Evolutionary conservation across 1,139 yeast species (phyloP).

Genomic region (Magnusiomyces clavatus): DNA sequence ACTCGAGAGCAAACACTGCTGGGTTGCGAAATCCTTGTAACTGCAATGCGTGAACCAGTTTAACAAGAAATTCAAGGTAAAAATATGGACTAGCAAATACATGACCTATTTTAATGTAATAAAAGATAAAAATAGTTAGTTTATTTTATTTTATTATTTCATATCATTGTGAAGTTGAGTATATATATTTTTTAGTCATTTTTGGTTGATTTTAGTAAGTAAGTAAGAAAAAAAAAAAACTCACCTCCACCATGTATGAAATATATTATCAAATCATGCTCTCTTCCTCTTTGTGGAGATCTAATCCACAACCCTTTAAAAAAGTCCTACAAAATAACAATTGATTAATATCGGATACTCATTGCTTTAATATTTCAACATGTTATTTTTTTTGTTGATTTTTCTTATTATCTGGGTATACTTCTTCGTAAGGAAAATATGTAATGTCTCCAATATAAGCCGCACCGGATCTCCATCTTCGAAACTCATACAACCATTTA

Average conservation of each 20-base stretch:
- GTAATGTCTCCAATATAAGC: conserved; percentile 24
- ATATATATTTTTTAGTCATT: too few relatives aligned
- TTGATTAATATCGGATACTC: neutral
- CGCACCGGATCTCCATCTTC: conserved; percentile 24
- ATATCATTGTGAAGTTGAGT: neutral
- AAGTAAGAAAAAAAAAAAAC: neutral
- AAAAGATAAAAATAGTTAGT: conserved; percentile 21
- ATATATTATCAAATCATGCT: conserved; percentile 32
- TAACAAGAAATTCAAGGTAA: conserved; percentile 35
- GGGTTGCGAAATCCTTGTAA: conserved; percentile 42
- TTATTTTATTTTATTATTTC: conserved; percentile 10
- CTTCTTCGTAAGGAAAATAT: conserved; percentile 8
- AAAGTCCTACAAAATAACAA: conserved; percentile 14
- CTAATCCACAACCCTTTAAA: conserved; percentile 33
- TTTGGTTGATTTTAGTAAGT: neutral
- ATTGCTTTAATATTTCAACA: too few relatives aligned
- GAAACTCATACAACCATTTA: conserved; percentile 19
- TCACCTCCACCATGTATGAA: conserved; percentile 35
- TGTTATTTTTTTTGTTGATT: neutral
- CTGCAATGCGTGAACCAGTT: conserved; percentile 33
- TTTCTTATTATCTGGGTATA: neutral
- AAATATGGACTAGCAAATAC: conserved; percentile 28
- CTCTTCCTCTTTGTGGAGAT: conserved; percentile 26
- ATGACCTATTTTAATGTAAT: conserved; percentile 15
- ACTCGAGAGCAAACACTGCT: conserved; percentile 34